Percentiles rank a stretch among this genome's conserved stretches.
These are phyloP conservation scores for Cryptococcus sp. DNA, from an alignment of 1,284 basidiomycete genomes.

Conservation along the genomic window DNA sequence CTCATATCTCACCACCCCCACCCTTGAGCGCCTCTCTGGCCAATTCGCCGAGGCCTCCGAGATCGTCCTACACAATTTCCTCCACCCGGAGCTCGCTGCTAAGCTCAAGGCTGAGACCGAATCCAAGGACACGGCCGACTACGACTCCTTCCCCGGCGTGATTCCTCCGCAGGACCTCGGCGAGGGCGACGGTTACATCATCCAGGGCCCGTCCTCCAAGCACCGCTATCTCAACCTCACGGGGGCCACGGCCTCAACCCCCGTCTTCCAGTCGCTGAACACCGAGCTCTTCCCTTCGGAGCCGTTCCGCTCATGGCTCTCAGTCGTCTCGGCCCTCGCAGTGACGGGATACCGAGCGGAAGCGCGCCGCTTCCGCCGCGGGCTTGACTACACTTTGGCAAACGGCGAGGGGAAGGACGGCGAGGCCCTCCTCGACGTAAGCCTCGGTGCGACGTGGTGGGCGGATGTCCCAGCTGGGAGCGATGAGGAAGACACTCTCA, in stretches of 20 bases:
- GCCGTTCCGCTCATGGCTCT: slow-evolving; percentile 88
- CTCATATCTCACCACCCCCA: slow-evolving; percentile 78
- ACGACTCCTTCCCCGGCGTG: slow-evolving; percentile 19
- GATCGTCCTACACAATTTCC: slow-evolving; percentile 84
- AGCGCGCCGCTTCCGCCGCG: slow-evolving; percentile 84
- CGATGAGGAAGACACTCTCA: slow-evolving; percentile 50
- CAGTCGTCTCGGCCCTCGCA: slow-evolving; percentile 72
- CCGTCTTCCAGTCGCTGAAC: slow-evolving; percentile 61
- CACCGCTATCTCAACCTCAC: slow-evolving; percentile 78
- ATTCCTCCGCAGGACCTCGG: slow-evolving; percentile 63
- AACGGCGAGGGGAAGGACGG: slow-evolving; percentile 69
- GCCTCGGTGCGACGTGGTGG: slow-evolving; percentile 84
- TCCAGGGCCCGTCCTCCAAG: slow-evolving; percentile 88
- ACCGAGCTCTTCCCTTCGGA: slow-evolving; percentile 68
- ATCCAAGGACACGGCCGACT: slow-evolving; percentile 64
- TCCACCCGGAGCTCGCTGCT: slow-evolving; percentile 63
- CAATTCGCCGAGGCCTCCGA: slow-evolving; percentile 87
- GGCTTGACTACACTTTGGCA: slow-evolving; percentile 92
- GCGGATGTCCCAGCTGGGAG: slow-evolving; percentile 49
- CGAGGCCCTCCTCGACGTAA: slow-evolving; percentile 79
- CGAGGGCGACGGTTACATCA: slow-evolving; percentile 61
- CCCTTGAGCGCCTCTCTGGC: slow-evolving; percentile 72
- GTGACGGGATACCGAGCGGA: slow-evolving; percentile 70
- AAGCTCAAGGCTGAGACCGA: slow-evolving; percentile 65
- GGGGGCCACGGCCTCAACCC: slow-evolving; percentile 23